Evolutionary conservation across 2,329 filamentous ascomycete genomes (phyloP).

Genomic region (Samsoniella hepiali): DNA sequence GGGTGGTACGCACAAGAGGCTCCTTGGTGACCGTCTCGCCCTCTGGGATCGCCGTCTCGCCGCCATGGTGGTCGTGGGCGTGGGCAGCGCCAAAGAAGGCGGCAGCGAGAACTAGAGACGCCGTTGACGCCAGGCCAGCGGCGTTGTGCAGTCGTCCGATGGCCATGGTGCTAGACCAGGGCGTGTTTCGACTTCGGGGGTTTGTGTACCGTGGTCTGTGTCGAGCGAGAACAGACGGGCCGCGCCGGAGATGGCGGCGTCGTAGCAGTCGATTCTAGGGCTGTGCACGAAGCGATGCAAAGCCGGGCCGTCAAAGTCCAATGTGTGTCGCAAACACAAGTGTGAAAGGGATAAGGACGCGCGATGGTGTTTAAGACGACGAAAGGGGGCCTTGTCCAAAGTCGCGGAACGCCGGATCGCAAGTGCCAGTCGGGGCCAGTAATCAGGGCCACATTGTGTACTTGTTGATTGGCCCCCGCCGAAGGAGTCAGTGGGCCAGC

Average conservation of each 20-base stretch:
- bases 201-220: background rate
- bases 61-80: slow-evolving; percentile 50
- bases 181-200: background rate
- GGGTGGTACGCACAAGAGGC: slow-evolving; percentile 58
- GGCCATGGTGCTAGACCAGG: background rate
- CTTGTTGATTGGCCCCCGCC: slow-evolving; percentile 9
- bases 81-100: slow-evolving; percentile 24
- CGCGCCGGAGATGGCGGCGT: background rate
- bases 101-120: background rate
- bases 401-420: slow-evolving; percentile 7
- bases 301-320: background rate
- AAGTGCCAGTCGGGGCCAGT: background rate
- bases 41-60: slow-evolving; percentile 56
- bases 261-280: background rate
- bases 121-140: slow-evolving; percentile 4
- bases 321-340: background rate
- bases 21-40: slow-evolving; percentile 68
- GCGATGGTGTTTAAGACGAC: background rate
- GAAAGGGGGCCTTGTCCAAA: background rate
- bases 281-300: background rate
- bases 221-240: background rate
- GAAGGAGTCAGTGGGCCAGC: background rate
- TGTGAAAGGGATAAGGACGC: background rate
- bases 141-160: background rate
- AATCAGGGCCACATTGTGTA: slow-evolving; percentile 8